Percentiles rank a stretch among this genome's conserved stretches.
phyloP scores from a whole-genome alignment of 2,329 filamentous ascomycete genomes.

The Chaetomiaceae sp. region DNA sequence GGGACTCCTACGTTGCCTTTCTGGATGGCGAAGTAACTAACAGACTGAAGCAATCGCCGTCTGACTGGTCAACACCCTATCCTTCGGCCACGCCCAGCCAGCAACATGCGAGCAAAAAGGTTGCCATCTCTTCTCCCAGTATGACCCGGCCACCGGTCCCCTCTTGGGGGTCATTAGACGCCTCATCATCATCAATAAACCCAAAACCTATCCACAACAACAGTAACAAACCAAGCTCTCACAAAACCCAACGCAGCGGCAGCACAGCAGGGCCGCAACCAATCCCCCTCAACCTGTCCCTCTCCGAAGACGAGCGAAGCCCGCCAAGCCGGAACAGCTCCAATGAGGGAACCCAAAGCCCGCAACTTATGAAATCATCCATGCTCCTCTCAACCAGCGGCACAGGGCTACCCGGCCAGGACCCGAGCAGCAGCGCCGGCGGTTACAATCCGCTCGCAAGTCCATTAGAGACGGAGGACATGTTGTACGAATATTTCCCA shows the following conservation, averaged over 20 bases:
- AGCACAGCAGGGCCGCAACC: constrained; percentile 23
- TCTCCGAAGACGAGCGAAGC: constrained; percentile 58
- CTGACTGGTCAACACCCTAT: constrained; percentile 44
- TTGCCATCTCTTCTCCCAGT: constrained; percentile 47
- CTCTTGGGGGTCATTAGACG: constrained; percentile 36
- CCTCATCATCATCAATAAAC: not conserved
- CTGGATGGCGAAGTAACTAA: not conserved
- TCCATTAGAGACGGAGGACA: constrained; percentile 70
- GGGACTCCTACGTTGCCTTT: not conserved
- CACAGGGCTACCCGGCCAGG: not conserved
- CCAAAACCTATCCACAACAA: constrained; percentile 4
- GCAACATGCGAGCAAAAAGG: constrained; percentile 48
- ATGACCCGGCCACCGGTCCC: constrained; percentile 51
- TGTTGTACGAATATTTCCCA: constrained; percentile 93
- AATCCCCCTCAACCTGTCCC: constrained; percentile 46
- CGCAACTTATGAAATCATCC: constrained; percentile 38
- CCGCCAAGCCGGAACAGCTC: constrained; percentile 46
- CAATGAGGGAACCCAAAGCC: constrained; percentile 39
- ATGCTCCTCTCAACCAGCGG: constrained; percentile 1
- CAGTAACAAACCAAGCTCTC: constrained; percentile 18
- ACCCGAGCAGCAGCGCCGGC: not conserved
- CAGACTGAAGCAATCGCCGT: constrained; percentile 29
- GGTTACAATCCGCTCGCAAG: constrained; percentile 34
- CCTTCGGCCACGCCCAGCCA: constrained; percentile 32
- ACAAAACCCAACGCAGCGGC: constrained; percentile 9